Base-by-base conservation (phyloP, 1,284 basidiomycete genomes). In the Boletellus deceptivus region DNA sequence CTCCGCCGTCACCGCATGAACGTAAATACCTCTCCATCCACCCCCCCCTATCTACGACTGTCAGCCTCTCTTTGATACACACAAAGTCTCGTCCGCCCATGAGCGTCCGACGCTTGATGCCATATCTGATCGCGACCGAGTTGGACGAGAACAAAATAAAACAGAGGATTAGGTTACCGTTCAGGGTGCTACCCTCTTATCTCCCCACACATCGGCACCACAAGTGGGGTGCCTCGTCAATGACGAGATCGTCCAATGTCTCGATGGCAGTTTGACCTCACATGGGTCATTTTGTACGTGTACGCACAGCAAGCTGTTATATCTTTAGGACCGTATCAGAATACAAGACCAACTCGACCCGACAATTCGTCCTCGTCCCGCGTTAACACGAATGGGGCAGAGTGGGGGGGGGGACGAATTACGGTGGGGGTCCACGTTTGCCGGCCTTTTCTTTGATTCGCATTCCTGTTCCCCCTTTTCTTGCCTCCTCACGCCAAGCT, bases 241-340 rank as follows among this genome's bases (percentile, higher is more conserved):
- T n/a, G 44, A 47, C 42, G 40, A 34, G 20, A 38, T 25, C 29
- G 18, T 11, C 29, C 29, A 31, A 31, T 56, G 47, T 35, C 41
- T 45, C 18, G 43, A 58, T 55, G 24, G 13, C 29, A 25, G 29
- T 31, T n/a, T 34, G n/a, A 20, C 27, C 24, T 11, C 3, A 17
- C 35, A 49, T 40, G 47, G 40, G 36, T 27, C 42, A 50, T 34
- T 41, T 43, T 48, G 44, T 60, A 57, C 50, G 50, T 61, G 48
- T 53, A 49, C 29, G 5, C 18, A 27, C 18, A 38, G 22, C 34
- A 31, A 31, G 29, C 29, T 31, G 11, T 13, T 25, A 31, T 29
- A 29, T 29, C 27, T 29, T 29, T 22, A 36, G 27, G 38, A 27
- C 41, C 31, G 17, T 40, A 42, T 44, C 9, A 27, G 35, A 34